These are phyloP conservation scores for Salix brachista DNA, from an alignment of 345 rosid genomes.

Conservation along the genomic window DNA sequence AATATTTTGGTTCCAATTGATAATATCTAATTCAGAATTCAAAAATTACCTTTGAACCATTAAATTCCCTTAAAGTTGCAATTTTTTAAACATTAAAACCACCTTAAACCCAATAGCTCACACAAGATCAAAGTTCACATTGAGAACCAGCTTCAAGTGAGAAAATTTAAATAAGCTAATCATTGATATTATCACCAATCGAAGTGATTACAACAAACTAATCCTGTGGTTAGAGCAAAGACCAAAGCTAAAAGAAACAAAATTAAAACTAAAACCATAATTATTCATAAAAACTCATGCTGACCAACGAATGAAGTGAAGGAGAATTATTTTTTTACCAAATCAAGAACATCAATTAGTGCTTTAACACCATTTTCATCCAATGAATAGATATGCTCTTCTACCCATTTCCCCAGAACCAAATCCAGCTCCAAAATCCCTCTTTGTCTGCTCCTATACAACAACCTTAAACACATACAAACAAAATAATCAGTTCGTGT, in stretches of 20 bases:
- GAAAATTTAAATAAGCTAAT: neutral
- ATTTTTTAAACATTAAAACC: neutral
- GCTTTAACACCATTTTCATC: slow-evolving; percentile 64
- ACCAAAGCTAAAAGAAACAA: neutral
- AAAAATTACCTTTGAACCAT: neutral
- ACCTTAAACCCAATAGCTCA: neutral
- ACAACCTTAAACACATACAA: slow-evolving; percentile 36
- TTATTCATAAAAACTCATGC: neutral
- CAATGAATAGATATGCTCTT: slow-evolving; percentile 67
- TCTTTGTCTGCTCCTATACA: slow-evolving; percentile 94
- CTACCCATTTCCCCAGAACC: slow-evolving; percentile 92
- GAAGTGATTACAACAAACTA: neutral
- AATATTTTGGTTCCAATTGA: neutral
- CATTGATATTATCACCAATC: neutral
- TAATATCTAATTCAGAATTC: neutral
- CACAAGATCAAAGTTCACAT: neutral
- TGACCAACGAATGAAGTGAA: neutral
- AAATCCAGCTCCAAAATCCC: slow-evolving; percentile 91
- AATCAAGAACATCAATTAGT: slow-evolving; percentile 72
- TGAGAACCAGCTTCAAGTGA: neutral
- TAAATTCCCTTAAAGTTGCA: neutral
- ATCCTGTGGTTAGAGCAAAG: neutral
- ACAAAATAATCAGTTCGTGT: neutral
- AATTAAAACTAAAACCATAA: neutral
- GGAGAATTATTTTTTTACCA: slow-evolving; percentile 37